Evolutionary conservation across 768 basidiomycete species (phyloP).

Genomic region (Xerocomus spinulosus): DNA sequence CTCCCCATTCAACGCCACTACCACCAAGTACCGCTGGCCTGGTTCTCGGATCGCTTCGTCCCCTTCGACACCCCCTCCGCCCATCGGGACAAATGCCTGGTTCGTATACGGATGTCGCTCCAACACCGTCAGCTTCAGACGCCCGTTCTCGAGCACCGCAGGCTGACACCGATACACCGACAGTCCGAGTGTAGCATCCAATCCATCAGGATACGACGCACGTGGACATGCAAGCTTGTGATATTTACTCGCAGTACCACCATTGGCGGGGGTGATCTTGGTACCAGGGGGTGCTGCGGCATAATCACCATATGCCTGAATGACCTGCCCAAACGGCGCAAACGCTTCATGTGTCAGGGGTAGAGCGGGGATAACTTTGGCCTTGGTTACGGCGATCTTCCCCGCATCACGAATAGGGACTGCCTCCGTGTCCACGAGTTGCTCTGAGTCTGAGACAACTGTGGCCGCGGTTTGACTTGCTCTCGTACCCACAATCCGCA

Average conservation of each 20-base stretch:
- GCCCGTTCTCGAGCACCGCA: slow-evolving; percentile 39
- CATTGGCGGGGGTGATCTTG: slow-evolving; percentile 79
- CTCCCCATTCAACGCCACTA: slow-evolving; percentile 75
- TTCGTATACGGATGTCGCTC: slow-evolving; percentile 89
- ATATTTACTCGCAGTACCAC: slow-evolving; percentile 87
- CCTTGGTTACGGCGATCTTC: slow-evolving; percentile 10
- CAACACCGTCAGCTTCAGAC: slow-evolving; percentile 61
- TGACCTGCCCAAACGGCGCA: slow-evolving; percentile 82
- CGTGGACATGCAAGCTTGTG: slow-evolving; percentile 79
- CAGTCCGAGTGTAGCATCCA: slow-evolving; percentile 60
- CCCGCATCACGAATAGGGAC: neutral
- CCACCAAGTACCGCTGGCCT: slow-evolving; percentile 67
- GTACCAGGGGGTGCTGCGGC: slow-evolving; percentile 62
- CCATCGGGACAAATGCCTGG: slow-evolving; percentile 95
- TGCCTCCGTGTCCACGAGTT: slow-evolving; percentile 2
- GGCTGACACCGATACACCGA: slow-evolving; percentile 83
- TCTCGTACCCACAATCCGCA: slow-evolving; percentile 74
- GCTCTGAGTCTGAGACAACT: slow-evolving; percentile 7
- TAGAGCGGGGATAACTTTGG: slow-evolving; percentile 45
- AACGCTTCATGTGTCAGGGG: slow-evolving; percentile 85
- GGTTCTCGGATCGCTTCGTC: slow-evolving; percentile 45
- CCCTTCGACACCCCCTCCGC: slow-evolving; percentile 42
- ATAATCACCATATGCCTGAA: slow-evolving; percentile 78
- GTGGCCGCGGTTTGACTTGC: slow-evolving; percentile 10
- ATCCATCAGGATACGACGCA: slow-evolving; percentile 57